These are phyloP conservation scores for Arachis hypogaea DNA, from an alignment of 306 rosid genomes.

Conservation along the genomic window DNA sequence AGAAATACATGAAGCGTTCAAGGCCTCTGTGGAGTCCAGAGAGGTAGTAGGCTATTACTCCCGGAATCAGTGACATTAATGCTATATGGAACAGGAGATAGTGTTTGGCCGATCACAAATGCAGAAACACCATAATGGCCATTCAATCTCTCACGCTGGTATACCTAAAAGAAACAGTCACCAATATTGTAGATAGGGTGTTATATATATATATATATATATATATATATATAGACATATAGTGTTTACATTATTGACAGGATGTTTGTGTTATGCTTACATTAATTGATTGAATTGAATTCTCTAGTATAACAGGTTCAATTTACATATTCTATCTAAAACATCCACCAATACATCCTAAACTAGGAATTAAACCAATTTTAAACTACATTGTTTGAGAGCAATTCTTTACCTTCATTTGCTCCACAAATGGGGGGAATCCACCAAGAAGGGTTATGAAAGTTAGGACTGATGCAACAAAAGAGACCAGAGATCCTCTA, in stretches of 20 bases:
- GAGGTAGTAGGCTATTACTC: slow-evolving; percentile 47
- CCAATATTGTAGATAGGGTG: too few relatives aligned
- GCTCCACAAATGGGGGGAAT: slow-evolving; percentile 67
- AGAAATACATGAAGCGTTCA: slow-evolving; percentile 44
- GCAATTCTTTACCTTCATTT: slow-evolving; percentile 55
- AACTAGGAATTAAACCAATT: background rate
- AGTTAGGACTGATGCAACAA: slow-evolving; percentile 51
- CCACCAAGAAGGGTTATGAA: slow-evolving; percentile 70
- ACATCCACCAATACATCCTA: background rate
- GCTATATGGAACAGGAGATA: slow-evolving; percentile 51
- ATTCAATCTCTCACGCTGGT: slow-evolving; percentile 56
- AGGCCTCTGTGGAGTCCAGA: slow-evolving; percentile 50
- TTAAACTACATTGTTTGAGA: background rate
- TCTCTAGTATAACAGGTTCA: background rate
- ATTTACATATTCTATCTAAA: background rate
- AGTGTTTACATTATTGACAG: too few relatives aligned
- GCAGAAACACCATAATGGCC: slow-evolving; percentile 54
- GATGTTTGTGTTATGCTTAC: background rate
- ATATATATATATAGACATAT: too few relatives aligned
- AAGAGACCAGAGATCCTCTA: slow-evolving; percentile 54
- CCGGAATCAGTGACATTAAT: slow-evolving; percentile 50
- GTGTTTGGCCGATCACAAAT: slow-evolving; percentile 51
- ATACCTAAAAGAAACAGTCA: slow-evolving; percentile 39
- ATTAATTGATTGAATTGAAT: background rate
- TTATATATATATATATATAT: too few relatives aligned